A percentile compares a stretch with the other conserved stretches of the same genome.
Evolutionary conservation across 805 yeast genomes (phyloP).

Genomic region (Metschnikowia drakensbergensis): DNA sequence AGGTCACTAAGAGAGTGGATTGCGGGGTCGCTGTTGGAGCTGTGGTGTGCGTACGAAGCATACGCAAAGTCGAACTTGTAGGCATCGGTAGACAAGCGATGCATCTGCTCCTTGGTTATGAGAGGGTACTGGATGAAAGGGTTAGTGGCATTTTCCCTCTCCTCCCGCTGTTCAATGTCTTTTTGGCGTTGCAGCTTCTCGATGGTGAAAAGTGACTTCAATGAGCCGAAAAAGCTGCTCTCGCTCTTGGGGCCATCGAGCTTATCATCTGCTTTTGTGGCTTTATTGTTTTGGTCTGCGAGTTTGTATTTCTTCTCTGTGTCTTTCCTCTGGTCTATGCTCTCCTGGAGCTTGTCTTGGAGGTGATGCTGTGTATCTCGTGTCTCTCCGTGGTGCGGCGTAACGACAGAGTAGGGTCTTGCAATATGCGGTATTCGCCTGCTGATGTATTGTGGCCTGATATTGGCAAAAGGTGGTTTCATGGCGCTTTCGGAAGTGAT

Average conservation of each 20-base stretch:
- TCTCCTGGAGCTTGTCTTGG: not conserved
- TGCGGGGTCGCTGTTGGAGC: conserved; percentile 33
- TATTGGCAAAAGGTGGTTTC: not conserved
- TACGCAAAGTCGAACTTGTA: conserved; percentile 43
- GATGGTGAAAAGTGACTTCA: conserved; percentile 1
- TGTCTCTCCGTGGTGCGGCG: not conserved
- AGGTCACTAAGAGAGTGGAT: conserved; percentile 49
- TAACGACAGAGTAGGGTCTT: not conserved
- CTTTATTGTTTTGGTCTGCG: not conserved
- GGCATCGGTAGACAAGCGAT: conserved; percentile 26
- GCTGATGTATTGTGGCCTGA: not conserved
- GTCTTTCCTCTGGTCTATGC: not conserved
- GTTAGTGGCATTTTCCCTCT: conserved; percentile 23
- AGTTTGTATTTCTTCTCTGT: not conserved
- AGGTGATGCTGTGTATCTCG: not conserved
- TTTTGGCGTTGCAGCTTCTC: conserved; percentile 6
- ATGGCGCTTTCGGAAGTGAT: not conserved
- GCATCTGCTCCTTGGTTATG: conserved; percentile 38
- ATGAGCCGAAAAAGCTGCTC: conserved; percentile 1
- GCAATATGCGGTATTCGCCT: not conserved
- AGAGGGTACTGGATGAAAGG: conserved; percentile 42
- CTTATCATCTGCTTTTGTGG: not conserved
- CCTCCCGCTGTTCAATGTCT: conserved; percentile 15
- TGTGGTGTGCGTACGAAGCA: conserved; percentile 48
- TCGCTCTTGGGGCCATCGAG: not conserved